Percentiles rank a stretch among this genome's conserved stretches.
Evolutionary conservation across 164 flowering plant species (phyloP).

Genomic region (Echeveria elegans): DNA sequence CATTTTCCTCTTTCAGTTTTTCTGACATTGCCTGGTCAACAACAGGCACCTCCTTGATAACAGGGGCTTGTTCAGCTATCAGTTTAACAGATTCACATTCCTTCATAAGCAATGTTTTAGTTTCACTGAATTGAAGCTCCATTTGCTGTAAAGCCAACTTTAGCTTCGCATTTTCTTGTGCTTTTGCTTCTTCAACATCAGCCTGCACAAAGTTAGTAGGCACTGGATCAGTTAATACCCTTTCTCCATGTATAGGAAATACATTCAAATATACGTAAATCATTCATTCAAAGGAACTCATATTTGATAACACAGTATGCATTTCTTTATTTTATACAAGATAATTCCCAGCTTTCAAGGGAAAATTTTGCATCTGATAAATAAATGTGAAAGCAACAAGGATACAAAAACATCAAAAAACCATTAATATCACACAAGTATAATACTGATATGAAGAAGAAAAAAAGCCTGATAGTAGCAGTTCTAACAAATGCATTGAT

Average conservation of each 20-base stretch:
- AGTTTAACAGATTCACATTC: slow-evolving; percentile 61
- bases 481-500: neutral
- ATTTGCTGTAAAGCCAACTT: slow-evolving; percentile 72
- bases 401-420: neutral
- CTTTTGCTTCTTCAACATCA: slow-evolving; percentile 82
- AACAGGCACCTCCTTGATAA: slow-evolving; percentile 68
- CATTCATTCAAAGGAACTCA: neutral
- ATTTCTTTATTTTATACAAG: neutral
- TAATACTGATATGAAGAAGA: neutral
- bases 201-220: slow-evolving; percentile 24
- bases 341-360: neutral
- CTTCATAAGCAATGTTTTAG: slow-evolving; percentile 51
- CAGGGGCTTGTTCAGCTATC: slow-evolving; percentile 38
- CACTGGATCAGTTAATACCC: neutral
- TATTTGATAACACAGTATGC: no score
- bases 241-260: neutral
- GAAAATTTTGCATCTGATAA: neutral
- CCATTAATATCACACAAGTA: neutral
- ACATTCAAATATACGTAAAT: neutral
- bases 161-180: slow-evolving; percentile 74
- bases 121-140: slow-evolving; percentile 67
- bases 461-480: neutral
- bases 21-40: slow-evolving; percentile 55
- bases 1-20: slow-evolving; percentile 69
- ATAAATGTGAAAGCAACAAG: neutral